Percentiles rank a stretch among this genome's conserved stretches.
Evolutionary conservation across 768 basidiomycete species (phyloP).

Genomic region (Scleroderma citrinum): DNA sequence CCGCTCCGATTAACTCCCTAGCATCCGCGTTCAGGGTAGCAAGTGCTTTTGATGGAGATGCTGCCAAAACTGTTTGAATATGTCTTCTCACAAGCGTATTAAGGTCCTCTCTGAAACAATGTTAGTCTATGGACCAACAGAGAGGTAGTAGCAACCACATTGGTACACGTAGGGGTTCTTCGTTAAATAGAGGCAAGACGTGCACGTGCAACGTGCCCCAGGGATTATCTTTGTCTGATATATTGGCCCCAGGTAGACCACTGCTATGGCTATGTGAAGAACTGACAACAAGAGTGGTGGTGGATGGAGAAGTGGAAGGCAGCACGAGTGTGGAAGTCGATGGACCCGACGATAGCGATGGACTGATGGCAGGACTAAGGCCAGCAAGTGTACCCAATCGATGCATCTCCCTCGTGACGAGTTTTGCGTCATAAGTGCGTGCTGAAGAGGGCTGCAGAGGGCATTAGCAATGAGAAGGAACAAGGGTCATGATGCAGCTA

Average conservation of each 20-base stretch:
- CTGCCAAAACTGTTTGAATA: slow-evolving; percentile 66
- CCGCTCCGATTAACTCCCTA: slow-evolving; percentile 73
- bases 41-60: slow-evolving; percentile 69
- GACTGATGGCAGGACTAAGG: slow-evolving; percentile 40
- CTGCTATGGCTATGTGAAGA: slow-evolving; percentile 26
- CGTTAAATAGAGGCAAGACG: slow-evolving; percentile 88
- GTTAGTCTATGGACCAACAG: slow-evolving; percentile 6
- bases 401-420: slow-evolving; percentile 82
- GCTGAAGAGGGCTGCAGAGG: slow-evolving; percentile 45
- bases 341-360: slow-evolving; percentile 37
- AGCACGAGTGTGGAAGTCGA: slow-evolving; percentile 41
- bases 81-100: slow-evolving; percentile 78
- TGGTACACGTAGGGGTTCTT: slow-evolving; percentile 76
- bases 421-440: slow-evolving; percentile 74
- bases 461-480: slow-evolving; percentile 6
- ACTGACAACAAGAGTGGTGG: slow-evolving; percentile 24
- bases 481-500: slow-evolving; percentile 6
- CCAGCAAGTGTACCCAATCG: slow-evolving; percentile 61
- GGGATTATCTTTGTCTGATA: slow-evolving; percentile 53
- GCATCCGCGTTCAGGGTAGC: slow-evolving; percentile 72
- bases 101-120: slow-evolving; percentile 68
- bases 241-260: slow-evolving; percentile 17
- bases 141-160: slow-evolving; percentile 46
- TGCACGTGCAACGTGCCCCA: slow-evolving; percentile 84
- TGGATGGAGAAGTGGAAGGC: slow-evolving; percentile 36